These are phyloP conservation scores for Polytolypa hystricis DNA, from an alignment of 2,329 filamentous ascomycete genomes.

Conservation along the genomic window DNA sequence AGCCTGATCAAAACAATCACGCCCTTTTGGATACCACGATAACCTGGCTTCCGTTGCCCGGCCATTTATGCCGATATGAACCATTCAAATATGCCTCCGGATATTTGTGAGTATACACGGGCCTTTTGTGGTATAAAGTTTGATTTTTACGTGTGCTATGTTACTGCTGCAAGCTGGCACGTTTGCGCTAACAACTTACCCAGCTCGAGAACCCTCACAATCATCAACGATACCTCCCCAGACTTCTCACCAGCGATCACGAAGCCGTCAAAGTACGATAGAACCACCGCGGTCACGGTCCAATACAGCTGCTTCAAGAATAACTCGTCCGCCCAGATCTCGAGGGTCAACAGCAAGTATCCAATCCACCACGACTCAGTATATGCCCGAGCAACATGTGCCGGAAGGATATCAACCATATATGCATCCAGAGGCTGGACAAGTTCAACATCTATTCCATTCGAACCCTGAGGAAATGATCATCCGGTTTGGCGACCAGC, in stretches of 20 bases:
- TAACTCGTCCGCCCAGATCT: slow-evolving; percentile 32
- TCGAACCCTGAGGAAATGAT: slow-evolving; percentile 35
- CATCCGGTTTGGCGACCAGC: slow-evolving; percentile 34
- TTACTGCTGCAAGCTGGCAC: background rate
- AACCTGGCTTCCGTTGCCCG: slow-evolving; percentile 9
- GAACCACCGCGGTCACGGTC: slow-evolving; percentile 32
- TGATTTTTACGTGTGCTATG: background rate
- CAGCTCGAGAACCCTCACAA: slow-evolving; percentile 28
- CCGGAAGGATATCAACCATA: slow-evolving; percentile 30
- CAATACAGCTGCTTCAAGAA: slow-evolving; percentile 29
- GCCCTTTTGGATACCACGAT: background rate
- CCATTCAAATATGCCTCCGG: slow-evolving; percentile 20
- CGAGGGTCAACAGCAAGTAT: slow-evolving; percentile 38
- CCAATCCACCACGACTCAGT: slow-evolving; percentile 36
- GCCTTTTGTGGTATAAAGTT: no score
- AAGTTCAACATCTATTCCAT: slow-evolving; percentile 27
- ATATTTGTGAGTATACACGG: slow-evolving; percentile 22
- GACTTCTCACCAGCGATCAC: slow-evolving; percentile 26
- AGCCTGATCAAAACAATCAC: slow-evolving; percentile 4
- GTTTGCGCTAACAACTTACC: slow-evolving; percentile 1
- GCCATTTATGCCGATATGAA: slow-evolving; percentile 8
- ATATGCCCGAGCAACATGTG: slow-evolving; percentile 29
- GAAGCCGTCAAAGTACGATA: slow-evolving; percentile 30
- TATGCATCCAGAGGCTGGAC: slow-evolving; percentile 23
- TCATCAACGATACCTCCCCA: slow-evolving; percentile 28